Conservation (phyloP, 2,329 filamentous ascomycete genomes). For the Colletotrichum plurivorum region DNA sequence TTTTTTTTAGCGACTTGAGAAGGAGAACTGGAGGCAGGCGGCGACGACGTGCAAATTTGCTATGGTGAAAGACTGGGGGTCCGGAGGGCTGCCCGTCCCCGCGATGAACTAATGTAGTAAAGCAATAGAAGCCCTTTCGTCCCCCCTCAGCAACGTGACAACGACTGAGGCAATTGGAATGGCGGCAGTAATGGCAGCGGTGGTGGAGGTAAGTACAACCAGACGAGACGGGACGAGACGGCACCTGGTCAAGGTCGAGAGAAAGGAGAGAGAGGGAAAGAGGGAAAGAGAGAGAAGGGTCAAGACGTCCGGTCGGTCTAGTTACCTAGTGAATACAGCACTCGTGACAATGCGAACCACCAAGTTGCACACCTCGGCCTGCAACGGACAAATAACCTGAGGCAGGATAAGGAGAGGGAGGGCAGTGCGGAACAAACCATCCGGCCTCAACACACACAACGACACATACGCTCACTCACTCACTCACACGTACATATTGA, state of each 20-base stretch:
- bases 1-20: constrained; percentile 22
- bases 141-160: constrained; percentile 8
- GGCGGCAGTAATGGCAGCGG: no score
- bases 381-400: background rate
- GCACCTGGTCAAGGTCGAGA: no score
- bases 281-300: no score
- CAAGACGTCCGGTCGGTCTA: background rate
- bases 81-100: constrained; percentile 30
- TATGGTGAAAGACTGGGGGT: constrained; percentile 23
- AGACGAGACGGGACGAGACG: background rate
- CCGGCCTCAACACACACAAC: background rate
- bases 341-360: background rate
- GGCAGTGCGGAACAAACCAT: background rate
- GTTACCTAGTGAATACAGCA: background rate
- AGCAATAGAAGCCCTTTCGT: constrained; percentile 2
- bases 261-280: no score
- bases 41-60: constrained; percentile 26
- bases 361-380: background rate
- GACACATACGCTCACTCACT: background rate
- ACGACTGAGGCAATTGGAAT: background rate
- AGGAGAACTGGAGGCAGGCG: constrained; percentile 15
- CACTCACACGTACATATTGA: background rate
- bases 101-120: constrained; percentile 12
- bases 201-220: no score
- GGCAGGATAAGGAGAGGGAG: background rate